Evolutionary conservation across 1,284 basidiomycete genomes (phyloP).

Genomic region (Vanrija humicola): DNA sequence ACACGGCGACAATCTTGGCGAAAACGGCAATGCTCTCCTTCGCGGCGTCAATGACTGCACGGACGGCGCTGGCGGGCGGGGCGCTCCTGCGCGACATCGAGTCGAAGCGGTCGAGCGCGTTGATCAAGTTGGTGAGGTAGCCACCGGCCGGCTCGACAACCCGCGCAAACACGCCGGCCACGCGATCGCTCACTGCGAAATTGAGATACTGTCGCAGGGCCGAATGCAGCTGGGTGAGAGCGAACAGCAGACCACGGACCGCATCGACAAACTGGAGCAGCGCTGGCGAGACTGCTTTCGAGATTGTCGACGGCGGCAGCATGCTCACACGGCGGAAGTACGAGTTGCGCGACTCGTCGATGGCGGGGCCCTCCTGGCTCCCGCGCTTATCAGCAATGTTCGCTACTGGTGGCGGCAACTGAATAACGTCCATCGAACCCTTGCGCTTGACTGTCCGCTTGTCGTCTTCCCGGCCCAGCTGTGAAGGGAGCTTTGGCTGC

Average conservation of each 20-base stretch:
- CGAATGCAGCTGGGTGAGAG: constrained; percentile 86
- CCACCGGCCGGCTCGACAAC: constrained; percentile 78
- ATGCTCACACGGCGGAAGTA: constrained; percentile 85
- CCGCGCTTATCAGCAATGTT: constrained; percentile 1
- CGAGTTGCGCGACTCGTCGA: constrained; percentile 78
- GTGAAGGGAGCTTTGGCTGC: constrained; percentile 1
- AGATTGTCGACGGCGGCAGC: constrained; percentile 63
- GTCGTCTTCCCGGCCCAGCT: constrained; percentile 7
- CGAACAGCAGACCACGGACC: constrained; percentile 86
- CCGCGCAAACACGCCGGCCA: constrained; percentile 73
- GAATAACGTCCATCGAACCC: constrained; percentile 21
- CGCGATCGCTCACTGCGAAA: constrained; percentile 79
- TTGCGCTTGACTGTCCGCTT: constrained; percentile 20
- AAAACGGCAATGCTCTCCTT: constrained; percentile 82
- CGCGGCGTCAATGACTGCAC: constrained; percentile 75
- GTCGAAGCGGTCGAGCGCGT: constrained; percentile 89
- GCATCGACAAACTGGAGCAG: constrained; percentile 77
- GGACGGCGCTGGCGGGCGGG: constrained; percentile 65
- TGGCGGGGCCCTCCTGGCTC: constrained; percentile 28
- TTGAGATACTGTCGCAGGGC: constrained; percentile 84
- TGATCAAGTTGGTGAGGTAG: constrained; percentile 80
- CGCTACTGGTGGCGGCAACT: not conserved
- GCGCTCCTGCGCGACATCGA: constrained; percentile 64
- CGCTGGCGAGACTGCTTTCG: constrained; percentile 67
- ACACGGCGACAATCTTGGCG: constrained; percentile 77